Base-by-base conservation (phyloP, 1,284 basidiomycete genomes). In the Leccinum pallidistipes region DNA sequence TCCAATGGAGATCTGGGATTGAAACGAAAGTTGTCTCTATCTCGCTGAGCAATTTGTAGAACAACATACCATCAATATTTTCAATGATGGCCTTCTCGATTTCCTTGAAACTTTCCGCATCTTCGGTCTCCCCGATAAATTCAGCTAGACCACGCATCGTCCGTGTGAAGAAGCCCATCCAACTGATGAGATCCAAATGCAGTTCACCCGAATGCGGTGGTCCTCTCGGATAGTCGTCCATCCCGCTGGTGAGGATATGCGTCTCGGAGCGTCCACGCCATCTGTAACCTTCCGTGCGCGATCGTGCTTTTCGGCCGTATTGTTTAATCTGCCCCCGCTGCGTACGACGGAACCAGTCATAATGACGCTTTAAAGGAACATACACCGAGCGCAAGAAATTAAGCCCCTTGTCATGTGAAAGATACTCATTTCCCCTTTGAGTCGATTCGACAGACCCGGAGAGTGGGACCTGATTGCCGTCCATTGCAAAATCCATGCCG, bases 181-280 rank as follows among this genome's bases (percentile, higher is more conserved):
- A 98, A 43, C 90, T 90, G 64, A 95, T 91, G 65, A 98, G 78
- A 76, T 98, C 95, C 55, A 97, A 75, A 74, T 98, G 95, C 58
- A 98, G 79, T 78, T 98, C 95, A 57, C 96, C 95, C 1, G 88
- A 83, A 70, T 96, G 94, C 8, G 96, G 90, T 34, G 87, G 86
- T 10, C 86, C 94, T 57, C 95, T 84, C 10, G 95, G 95, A 74
- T 95, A 98, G 76, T 98, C 95, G 73, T 98, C 95, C 84, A 98
- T 88, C 0, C 95, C 95, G 68, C 91, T 94, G 0, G 96, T 97
- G 58, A 98, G 78, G 29, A 98, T 91, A 77, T 98, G 95, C 53
- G 83, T 81, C 69, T 88, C 83, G 8, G 92, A 91, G 40, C 95
- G 83, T n/a, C 95, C 95, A 40, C 96, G 86, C 96, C 95, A 98